Base-by-base conservation (phyloP, 805 yeast species). In the Candida ipomoeae region DNA sequence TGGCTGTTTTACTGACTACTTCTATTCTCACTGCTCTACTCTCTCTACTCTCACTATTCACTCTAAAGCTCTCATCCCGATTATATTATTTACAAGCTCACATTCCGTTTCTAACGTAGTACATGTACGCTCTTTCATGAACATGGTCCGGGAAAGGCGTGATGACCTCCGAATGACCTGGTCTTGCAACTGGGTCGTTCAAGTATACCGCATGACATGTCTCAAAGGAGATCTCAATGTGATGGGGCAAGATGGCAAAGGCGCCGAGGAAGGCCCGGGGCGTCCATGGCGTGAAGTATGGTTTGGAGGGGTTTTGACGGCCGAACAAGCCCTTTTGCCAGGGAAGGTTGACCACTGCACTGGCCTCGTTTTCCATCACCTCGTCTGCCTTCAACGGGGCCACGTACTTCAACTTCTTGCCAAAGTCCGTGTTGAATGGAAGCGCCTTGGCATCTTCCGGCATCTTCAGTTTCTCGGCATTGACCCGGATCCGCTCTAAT, bases 171-270 rank as follows among this genome's bases (percentile, higher is more conserved):
- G 96, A 87, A 64, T 88, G 91, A 50, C 97, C 97, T 6, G 97
- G 97, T 67, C 97, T 82, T 13, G 97, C 96, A 45, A 94, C 90
- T 14, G 99, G 99, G 67, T 94, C 96, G 70, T 97, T 85, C 67
- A 94, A 71, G 69, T 92, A 94, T n/a, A 94, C 87, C 5, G 97
- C 97, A 67, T 91, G 97, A 66, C 98, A 92, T 5, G 97, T 89
- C 55, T 81, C 80, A 68, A 88, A 92, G 20, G 96, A 87, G 41
- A 94, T 74, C 71, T 94, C 98, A 48, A 94, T 74, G 69, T 94
- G 98, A 55, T 87, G 84, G 29, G 99, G 99, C 62, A 89, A 78
- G 52, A 94, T 80, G 11, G 97, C 94, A 69, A 90, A 88, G 43
- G 96, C 95, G 2, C 96, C 91, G 55, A 94, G 71, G 70, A 92